phyloP scores from a whole-genome alignment of 1,284 basidiomycete genomes.

The Malassezia yamatoensis region DNA sequence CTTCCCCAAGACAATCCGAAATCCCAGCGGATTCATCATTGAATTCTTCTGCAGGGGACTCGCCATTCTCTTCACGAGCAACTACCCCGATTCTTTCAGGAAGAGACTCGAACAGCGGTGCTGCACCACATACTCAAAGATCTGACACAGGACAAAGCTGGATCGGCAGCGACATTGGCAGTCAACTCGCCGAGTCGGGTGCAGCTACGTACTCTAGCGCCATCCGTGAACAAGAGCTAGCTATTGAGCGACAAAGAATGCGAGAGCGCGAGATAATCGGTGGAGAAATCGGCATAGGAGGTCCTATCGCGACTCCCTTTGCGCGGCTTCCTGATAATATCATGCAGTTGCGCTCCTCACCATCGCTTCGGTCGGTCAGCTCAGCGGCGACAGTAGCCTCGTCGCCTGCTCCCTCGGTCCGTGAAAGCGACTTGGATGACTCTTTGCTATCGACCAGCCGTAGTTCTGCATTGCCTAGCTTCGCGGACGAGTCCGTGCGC shows the following conservation, averaged over 20 bases:
- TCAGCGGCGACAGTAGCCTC: conserved; percentile 6
- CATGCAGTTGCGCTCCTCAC: background rate
- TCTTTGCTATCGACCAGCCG: background rate
- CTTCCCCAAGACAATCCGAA: background rate
- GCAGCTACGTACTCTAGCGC: conserved; percentile 22
- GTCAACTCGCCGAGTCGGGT: conserved; percentile 21
- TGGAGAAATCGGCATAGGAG: conserved; percentile 38
- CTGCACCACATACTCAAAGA: conserved; percentile 7
- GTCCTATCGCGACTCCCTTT: conserved; percentile 5
- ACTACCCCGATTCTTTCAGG: conserved; percentile 18
- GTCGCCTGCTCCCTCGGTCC: background rate
- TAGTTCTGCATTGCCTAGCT: background rate
- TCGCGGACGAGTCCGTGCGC: too few species aligned
- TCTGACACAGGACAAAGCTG: conserved; percentile 6
- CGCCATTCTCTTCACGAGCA: conserved; percentile 16
- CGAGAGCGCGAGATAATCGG: conserved; percentile 34
- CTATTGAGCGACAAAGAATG: conserved; percentile 39
- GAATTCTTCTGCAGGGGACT: conserved; percentile 3
- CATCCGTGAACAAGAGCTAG: conserved; percentile 24
- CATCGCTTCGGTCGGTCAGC: conserved; percentile 2
- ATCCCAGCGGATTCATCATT: conserved; percentile 8
- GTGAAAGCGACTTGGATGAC: background rate
- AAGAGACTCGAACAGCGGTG: conserved; percentile 15
- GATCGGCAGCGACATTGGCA: conserved; percentile 34
- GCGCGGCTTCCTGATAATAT: background rate